These are phyloP conservation scores for Andrographis paniculata DNA, from an alignment of 305 asterid species.

Conservation along the genomic window DNA sequence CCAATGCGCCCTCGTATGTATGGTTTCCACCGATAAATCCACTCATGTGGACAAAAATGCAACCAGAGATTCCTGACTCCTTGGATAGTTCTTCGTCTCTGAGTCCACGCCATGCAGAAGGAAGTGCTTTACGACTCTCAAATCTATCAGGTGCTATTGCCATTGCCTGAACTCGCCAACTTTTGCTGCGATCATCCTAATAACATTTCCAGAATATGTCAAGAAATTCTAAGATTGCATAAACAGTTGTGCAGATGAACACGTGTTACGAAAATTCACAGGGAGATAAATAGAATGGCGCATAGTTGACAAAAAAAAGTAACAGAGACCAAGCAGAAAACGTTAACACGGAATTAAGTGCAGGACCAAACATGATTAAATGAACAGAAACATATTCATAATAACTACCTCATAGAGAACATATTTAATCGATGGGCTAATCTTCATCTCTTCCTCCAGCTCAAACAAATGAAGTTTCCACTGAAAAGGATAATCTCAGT, in stretches of 20 bases:
- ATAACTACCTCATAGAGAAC: conserved; percentile 47
- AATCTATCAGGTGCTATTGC: conserved; percentile 57
- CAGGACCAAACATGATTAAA: no score
- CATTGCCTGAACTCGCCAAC: conserved; percentile 81
- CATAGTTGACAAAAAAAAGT: no score
- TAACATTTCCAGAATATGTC: background rate
- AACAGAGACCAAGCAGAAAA: no score
- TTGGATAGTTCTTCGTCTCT: conserved; percentile 62
- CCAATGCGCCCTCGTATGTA: conserved; percentile 62
- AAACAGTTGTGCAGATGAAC: no score
- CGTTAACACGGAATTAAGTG: no score
- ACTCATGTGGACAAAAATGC: conserved; percentile 75
- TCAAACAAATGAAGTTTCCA: conserved; percentile 89
- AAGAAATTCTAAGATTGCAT: no score
- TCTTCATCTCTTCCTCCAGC: conserved; percentile 76
- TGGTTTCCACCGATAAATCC: conserved; percentile 79
- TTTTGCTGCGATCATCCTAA: conserved; percentile 74
- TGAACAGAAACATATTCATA: no score
- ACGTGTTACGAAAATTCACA: no score
- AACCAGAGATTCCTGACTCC: conserved; percentile 49
- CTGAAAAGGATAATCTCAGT: conserved; percentile 23
- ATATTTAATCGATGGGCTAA: conserved; percentile 56
- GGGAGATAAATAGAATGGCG: no score
- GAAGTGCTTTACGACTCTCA: conserved; percentile 75
- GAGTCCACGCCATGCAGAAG: conserved; percentile 72